Evolutionary conservation across 768 basidiomycete species (phyloP), one percentile per base, ranked within the genome.

Genomic region (Amanita inopinata): DNA sequence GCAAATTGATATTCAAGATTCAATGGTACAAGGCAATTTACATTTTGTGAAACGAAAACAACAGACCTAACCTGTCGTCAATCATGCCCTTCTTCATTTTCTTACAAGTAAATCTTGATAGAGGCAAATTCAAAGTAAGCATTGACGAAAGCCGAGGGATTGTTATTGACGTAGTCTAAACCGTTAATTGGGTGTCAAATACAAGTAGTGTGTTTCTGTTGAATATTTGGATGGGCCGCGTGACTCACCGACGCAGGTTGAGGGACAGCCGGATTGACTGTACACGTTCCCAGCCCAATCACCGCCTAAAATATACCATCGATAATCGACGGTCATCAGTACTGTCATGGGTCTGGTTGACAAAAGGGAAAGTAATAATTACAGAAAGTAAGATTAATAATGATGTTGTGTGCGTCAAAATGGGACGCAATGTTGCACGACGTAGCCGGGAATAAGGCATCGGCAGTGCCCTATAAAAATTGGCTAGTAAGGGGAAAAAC

Each of bases 81-180:
- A n/a, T n/a, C n/a, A n/a, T n/a, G n/a, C n/a, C n/a, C n/a, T n/a
- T n/a, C n/a, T n/a, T n/a, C n/a, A n/a, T n/a, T n/a, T n/a, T n/a
- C n/a, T n/a, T 28, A 28, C 27, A 28, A 28, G 48, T 66, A 69
- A 12, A 67, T 57, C 45, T 69, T 71, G 40, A 86, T 57, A 33
- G 70, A 73, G 33, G 69, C 67, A 55, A 89, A 71, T 30, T 83
- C 74, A 61, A 83, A 87, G 64, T 77, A 85, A 0, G 85, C 82
- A 23, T 80, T 63, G 8, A 50, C 49, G 60, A 87, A 86, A 8
- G 77, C 79, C 3, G 59, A 57, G 1, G 84, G 84, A 51, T 83
- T 78, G 46, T 71, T 69, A 61, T 76, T 69, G 50, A 83, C 80
- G 49, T 63, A 80, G 47, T 74, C 78, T 82, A n/a, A n/a, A n/a